phyloP scores from a whole-genome alignment of 352 stramenopile genomes.

The Pythium myriotylum region DNA sequence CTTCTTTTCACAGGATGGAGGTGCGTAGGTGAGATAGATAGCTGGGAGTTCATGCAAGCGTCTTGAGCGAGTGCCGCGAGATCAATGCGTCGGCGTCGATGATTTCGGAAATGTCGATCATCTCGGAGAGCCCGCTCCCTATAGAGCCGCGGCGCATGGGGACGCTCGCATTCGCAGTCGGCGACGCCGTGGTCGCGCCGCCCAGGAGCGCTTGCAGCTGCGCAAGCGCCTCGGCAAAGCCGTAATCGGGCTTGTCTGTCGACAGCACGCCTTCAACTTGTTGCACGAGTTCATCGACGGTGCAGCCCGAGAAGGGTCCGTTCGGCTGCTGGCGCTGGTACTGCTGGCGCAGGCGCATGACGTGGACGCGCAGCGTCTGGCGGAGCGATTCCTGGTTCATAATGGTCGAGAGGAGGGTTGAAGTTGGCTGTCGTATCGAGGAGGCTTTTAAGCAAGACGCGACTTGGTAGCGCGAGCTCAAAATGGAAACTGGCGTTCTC shows the following conservation, averaged over 20 bases:
- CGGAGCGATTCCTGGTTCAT: slow-evolving; percentile 22
- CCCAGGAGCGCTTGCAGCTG: slow-evolving; percentile 15
- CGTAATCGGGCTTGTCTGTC: slow-evolving; percentile 19
- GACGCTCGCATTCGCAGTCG: background rate
- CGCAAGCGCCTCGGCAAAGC: slow-evolving; percentile 17
- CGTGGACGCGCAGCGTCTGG: slow-evolving; percentile 19
- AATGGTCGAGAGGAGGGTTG: slow-evolving; percentile 3
- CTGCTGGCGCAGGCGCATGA: slow-evolving; percentile 21
- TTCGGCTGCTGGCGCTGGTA: slow-evolving; percentile 10
- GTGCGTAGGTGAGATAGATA: background rate
- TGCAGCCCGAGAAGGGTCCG: slow-evolving; percentile 12
- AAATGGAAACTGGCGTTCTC: slow-evolving; percentile 9
- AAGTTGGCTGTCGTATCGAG: background rate
- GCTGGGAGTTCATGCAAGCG: slow-evolving; percentile 7
- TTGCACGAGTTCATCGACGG: slow-evolving; percentile 19
- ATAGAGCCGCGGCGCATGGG: slow-evolving; percentile 17
- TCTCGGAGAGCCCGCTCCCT: slow-evolving; percentile 16
- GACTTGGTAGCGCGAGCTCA: background rate
- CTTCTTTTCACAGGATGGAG: no score
- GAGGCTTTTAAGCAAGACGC: background rate
- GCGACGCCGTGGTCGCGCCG: background rate
- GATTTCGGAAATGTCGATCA: no score
- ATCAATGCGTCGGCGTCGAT: slow-evolving; percentile 24
- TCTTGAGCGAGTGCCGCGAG: slow-evolving; percentile 26
- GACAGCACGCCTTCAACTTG: slow-evolving; percentile 22